Base-by-base conservation (phyloP, 2,329 filamentous ascomycete genomes). In the Delphinella strobiligena region DNA sequence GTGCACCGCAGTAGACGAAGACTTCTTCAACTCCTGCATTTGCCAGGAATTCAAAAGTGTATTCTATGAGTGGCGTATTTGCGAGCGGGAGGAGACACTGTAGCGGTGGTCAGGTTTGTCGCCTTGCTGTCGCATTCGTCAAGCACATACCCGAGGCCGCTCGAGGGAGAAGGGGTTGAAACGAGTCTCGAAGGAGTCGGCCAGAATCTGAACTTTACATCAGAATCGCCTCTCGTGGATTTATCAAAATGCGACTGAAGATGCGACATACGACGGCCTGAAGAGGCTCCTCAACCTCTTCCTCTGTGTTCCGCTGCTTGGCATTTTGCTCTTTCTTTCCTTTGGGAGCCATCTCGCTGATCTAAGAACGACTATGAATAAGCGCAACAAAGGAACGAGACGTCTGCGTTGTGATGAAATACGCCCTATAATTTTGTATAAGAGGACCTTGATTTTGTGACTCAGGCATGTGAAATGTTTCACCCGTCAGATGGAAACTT, bases 11-110 rank as follows among this genome's bases (percentile, higher is more conserved):
- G 65, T 95, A 96, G 43, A 98, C 74, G 58, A 83, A 93, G 39
- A 96, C 82, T 49, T 95, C 85, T 51, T 91, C 79, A n/a, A 96
- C 87, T 42, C 88, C 87, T 43, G 91, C 87, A 72, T 89, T 89
- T 48, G 87, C 87, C 1, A 98, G 78, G 54, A 94, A 96, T 56
- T 96, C 88, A 53, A 96, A 78, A 3, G 89, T 96, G 60, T 98
- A 96, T 61, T 98, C 91, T 63, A 98, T 93, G 47, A 98, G 70
- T 27, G 91, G 89, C 2, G 81, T 88, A 60, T 96, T 96, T 44
- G 86, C 91, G 44, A 98, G 72, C 9, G 89, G 87, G 5, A 98
- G 71, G 22, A 98, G 80, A 67, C 91, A 96, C 84, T 93, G 19
- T 35, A 37, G 37, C 38, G 34, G 31, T 33, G 43, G 59, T 44